Conservation (phyloP, 306 rosid genomes). For the Herpetospermum pedunculosum region DNA sequence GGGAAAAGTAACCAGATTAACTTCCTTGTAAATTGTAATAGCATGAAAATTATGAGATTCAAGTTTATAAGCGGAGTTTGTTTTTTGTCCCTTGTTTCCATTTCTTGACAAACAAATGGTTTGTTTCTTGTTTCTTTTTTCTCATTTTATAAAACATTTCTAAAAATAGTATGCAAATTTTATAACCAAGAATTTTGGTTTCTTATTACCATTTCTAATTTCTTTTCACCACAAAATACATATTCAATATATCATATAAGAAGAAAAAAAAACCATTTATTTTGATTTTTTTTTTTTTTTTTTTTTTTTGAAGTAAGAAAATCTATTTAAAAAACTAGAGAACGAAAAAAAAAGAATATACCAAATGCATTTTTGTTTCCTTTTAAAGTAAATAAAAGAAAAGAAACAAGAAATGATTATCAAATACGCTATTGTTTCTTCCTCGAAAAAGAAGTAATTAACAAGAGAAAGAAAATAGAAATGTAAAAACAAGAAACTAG, state of each 20-base stretch:
- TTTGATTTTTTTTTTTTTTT: too few relatives aligned
- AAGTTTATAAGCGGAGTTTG: too few relatives aligned
- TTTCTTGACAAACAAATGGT: too few relatives aligned
- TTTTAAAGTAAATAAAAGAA: too few relatives aligned
- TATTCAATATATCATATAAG: background rate
- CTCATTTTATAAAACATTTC: background rate
- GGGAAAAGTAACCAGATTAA: background rate
- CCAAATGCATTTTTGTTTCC: background rate
- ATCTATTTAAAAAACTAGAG: background rate
- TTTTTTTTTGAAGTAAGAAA: too few relatives aligned
- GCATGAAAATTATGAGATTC: background rate
- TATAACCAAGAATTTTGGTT: background rate
- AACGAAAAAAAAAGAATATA: background rate
- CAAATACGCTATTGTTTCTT: background rate
- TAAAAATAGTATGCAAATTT: background rate
- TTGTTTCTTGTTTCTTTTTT: background rate
- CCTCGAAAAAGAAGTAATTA: background rate
- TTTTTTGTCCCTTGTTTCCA: too few relatives aligned
- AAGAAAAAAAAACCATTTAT: background rate
- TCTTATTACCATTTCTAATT: background rate
- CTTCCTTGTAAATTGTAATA: background rate
- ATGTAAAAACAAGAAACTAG: background rate
- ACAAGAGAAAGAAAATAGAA: background rate
- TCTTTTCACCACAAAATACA: background rate
- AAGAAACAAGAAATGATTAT: too few relatives aligned